phyloP scores from a whole-genome alignment of 352 stramenopile species.

The Phytophthora idaei region DNA sequence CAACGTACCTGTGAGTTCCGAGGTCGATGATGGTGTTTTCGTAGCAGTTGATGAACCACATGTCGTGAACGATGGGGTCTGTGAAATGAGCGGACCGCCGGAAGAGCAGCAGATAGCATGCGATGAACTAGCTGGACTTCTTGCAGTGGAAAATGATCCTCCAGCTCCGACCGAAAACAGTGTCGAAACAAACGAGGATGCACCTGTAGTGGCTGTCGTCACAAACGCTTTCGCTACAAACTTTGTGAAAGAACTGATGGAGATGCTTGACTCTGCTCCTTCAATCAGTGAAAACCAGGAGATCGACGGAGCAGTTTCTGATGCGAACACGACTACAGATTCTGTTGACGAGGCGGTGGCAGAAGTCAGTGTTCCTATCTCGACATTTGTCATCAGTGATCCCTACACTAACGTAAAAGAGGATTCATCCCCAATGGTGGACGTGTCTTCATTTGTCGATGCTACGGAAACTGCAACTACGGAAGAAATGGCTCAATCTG shows the following conservation, averaged over 20 bases:
- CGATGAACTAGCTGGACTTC: neutral
- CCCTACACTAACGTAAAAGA: neutral
- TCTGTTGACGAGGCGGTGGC: neutral
- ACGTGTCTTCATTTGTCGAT: no score
- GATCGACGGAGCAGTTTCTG: neutral
- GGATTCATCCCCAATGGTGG: neutral
- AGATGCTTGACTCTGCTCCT: neutral
- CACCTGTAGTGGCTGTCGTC: neutral
- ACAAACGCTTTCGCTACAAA: constrained; percentile 17
- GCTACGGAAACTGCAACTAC: no score
- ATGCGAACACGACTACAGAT: neutral
- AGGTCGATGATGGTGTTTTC: neutral
- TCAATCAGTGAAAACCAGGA: constrained; percentile 6
- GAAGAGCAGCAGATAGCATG: neutral
- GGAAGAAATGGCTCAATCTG: no score
- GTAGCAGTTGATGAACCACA: neutral
- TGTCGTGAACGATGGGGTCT: neutral
- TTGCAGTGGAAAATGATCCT: no score
- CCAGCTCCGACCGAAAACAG: neutral
- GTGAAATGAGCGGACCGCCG: neutral
- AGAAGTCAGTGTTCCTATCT: neutral
- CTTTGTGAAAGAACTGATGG: constrained; percentile 27
- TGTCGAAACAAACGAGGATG: neutral
- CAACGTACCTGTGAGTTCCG: neutral
- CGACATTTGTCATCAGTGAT: neutral